phyloP scores from a whole-genome alignment of 306 rosid species.

The Pachyrhizus erosus region DNA sequence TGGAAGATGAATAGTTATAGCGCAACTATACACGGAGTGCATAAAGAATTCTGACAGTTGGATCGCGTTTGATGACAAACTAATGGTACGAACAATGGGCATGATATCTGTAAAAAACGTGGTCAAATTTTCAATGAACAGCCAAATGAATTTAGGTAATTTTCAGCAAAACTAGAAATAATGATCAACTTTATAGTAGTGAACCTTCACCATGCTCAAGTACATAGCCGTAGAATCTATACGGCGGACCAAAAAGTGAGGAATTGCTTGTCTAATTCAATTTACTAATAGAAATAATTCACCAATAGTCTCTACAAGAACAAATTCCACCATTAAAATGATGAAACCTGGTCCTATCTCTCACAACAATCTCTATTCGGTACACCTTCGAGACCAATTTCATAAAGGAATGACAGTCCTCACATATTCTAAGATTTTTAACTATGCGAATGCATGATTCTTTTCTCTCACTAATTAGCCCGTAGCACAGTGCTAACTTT shows the following conservation, averaged over 20 bases:
- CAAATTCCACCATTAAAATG: conserved; percentile 73
- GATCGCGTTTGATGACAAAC: background rate
- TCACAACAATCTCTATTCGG: conserved; percentile 62
- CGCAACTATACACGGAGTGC: background rate
- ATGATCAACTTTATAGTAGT: background rate
- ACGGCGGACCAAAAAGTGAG: background rate
- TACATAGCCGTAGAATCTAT: background rate
- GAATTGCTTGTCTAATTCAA: conserved; percentile 7
- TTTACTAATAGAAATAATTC: conserved; percentile 34
- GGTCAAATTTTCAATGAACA: background rate
- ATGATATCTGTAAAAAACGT: background rate
- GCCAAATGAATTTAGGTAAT: background rate
- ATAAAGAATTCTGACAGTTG: background rate
- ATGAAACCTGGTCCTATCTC: conserved; percentile 90
- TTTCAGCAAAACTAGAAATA: background rate
- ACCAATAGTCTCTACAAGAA: conserved; percentile 87
- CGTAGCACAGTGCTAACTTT: conserved; percentile 81
- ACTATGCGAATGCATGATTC: conserved; percentile 63
- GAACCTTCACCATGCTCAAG: background rate
- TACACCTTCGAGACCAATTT: conserved; percentile 78
- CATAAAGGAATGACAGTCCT: conserved; percentile 86
- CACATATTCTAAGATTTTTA: conserved; percentile 85
- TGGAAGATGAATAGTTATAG: background rate
- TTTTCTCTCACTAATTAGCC: conserved; percentile 57
- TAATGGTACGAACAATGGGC: background rate